These are phyloP conservation scores for Cercospora nicotianae DNA, from an alignment of 2,329 filamentous ascomycete genomes.

Conservation along the genomic window DNA sequence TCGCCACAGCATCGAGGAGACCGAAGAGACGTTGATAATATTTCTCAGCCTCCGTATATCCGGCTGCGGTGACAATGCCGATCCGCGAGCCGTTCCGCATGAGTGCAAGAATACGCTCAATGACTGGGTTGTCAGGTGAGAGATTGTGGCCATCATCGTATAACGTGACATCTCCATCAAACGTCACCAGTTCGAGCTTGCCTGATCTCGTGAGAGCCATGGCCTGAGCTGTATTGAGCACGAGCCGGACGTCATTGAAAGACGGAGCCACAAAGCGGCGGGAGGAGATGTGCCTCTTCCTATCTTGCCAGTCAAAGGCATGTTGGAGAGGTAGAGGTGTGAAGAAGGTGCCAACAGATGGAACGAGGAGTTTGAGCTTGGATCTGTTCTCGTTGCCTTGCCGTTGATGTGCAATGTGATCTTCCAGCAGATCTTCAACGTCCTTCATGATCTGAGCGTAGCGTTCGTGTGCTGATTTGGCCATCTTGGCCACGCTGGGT, in stretches of 20 bases:
- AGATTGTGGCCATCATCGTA: constrained; percentile 81
- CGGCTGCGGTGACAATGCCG: constrained; percentile 94
- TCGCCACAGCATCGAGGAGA: constrained; percentile 72
- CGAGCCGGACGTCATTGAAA: constrained; percentile 92
- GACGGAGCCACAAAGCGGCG: constrained; percentile 91
- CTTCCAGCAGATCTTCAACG: constrained; percentile 85
- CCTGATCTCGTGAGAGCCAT: constrained; percentile 80
- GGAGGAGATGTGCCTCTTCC: constrained; percentile 80
- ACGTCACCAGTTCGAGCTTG: constrained; percentile 81
- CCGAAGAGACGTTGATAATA: constrained; percentile 89
- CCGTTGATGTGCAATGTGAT: constrained; percentile 79
- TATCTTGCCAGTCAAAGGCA: constrained; percentile 80
- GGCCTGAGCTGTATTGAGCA: constrained; percentile 91
- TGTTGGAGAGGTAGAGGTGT: constrained; percentile 82
- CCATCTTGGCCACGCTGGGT: constrained; percentile 63
- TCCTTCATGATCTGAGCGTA: constrained; percentile 96
- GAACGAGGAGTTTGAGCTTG: constrained; percentile 89
- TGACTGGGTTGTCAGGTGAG: constrained; percentile 72
- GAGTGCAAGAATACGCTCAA: constrained; percentile 67
- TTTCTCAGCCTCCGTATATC: constrained; percentile 81
- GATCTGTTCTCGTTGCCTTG: constrained; percentile 58
- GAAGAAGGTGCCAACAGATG: constrained; percentile 90
- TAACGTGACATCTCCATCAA: constrained; percentile 95
- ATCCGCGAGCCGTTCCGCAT: constrained; percentile 77
- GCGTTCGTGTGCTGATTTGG: constrained; percentile 75